Conservation (phyloP, 148 eudicot genomes). For the Rhododendron ferrugineum region DNA sequence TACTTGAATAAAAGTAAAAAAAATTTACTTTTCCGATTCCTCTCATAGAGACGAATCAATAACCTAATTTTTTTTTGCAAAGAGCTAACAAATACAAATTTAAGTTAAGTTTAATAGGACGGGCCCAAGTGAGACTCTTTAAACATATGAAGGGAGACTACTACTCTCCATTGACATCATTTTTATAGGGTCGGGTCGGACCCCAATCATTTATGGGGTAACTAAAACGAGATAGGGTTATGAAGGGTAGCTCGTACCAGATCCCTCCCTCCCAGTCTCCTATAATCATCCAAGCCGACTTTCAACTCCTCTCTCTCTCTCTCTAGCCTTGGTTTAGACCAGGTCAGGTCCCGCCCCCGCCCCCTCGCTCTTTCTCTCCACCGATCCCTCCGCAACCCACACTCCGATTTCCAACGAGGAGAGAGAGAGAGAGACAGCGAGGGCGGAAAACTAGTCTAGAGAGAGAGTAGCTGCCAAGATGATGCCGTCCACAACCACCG, state of each 20-base stretch:
- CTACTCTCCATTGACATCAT: neutral
- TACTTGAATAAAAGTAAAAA: too few species aligned
- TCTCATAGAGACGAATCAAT: too few species aligned
- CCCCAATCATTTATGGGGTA: neutral
- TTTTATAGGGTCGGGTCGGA: neutral
- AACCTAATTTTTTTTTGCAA: too few species aligned
- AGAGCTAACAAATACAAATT: too few species aligned
- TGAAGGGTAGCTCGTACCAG: neutral
- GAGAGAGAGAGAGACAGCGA: neutral
- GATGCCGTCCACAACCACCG: constrained; percentile 23
- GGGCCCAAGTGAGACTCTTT: too few species aligned
- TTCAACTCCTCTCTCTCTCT: neutral
- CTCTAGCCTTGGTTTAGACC: constrained; percentile 4
- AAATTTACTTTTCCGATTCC: too few species aligned
- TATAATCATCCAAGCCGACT: neutral
- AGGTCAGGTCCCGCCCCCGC: neutral
- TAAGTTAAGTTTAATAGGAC: too few species aligned
- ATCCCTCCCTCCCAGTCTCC: neutral
- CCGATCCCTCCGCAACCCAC: neutral
- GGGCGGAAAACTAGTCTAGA: neutral
- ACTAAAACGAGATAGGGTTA: neutral
- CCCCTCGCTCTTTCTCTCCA: constrained; percentile 3
- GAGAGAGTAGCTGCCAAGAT: neutral
- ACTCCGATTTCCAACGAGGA: neutral
- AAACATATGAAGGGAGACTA: too few species aligned